Conservation (phyloP, 2,329 filamentous ascomycete species). For the Talaromyces rugulosus region DNA sequence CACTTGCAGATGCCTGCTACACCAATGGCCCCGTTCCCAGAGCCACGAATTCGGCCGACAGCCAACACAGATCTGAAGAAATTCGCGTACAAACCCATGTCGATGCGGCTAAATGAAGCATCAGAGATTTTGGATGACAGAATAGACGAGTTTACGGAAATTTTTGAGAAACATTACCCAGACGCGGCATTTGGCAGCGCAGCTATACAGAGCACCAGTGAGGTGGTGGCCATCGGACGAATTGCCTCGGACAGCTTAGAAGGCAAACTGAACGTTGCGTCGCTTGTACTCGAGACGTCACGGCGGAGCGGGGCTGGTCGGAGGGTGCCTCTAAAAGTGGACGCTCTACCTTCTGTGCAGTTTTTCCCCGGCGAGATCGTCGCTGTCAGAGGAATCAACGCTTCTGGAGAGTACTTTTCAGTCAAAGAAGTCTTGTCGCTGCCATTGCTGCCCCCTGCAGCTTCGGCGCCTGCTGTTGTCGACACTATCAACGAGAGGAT, state of each 20-base stretch:
- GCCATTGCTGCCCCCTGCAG: constrained; percentile 70
- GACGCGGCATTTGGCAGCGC: constrained; percentile 83
- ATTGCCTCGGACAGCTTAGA: constrained; percentile 84
- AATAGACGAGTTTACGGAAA: constrained; percentile 80
- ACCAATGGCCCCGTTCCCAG: constrained; percentile 66
- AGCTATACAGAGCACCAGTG: constrained; percentile 74
- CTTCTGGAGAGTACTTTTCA: constrained; percentile 76
- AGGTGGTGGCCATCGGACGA: constrained; percentile 84
- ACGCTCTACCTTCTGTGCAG: constrained; percentile 64
- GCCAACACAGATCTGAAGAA: constrained; percentile 87
- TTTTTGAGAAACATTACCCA: constrained; percentile 71
- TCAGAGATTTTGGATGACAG: constrained; percentile 92
- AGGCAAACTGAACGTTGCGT: constrained; percentile 79
- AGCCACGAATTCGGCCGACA: constrained; percentile 77
- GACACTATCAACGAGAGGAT: constrained; percentile 67
- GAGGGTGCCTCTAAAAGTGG: constrained; percentile 74
- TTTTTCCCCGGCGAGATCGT: constrained; percentile 96
- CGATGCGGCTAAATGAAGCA: constrained; percentile 89
- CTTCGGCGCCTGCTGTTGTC: constrained; percentile 63
- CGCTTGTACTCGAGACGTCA: constrained; percentile 83
- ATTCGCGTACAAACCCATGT: constrained; percentile 84
- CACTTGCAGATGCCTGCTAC: constrained; percentile 65
- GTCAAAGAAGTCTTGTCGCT: constrained; percentile 72
- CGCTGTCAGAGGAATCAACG: constrained; percentile 79
- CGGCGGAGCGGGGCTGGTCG: constrained; percentile 76